phyloP scores from a whole-genome alignment of 139 green algal genomes.

The Micromonas pusilla region DNA sequence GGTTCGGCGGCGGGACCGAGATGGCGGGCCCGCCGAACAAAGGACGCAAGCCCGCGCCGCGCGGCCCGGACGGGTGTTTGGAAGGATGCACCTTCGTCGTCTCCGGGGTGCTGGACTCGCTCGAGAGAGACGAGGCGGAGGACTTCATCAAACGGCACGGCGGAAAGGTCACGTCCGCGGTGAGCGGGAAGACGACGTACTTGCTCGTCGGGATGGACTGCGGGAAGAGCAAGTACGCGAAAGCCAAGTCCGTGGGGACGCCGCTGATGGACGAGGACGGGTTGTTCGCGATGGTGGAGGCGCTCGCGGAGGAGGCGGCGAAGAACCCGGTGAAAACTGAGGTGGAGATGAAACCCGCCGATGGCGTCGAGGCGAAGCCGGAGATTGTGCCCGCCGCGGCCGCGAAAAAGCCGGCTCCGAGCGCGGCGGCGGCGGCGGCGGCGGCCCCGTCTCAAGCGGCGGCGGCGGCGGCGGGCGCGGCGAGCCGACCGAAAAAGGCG shows the following conservation, averaged over 20 bases:
- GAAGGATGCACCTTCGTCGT: conserved; percentile 85
- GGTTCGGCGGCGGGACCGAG: background rate
- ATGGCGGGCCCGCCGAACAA: background rate
- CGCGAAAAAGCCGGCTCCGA: background rate
- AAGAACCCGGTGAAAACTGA: background rate
- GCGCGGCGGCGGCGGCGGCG: background rate
- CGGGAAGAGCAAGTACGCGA: conserved; percentile 10
- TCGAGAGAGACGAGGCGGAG: conserved; percentile 65
- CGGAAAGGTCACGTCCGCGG: conserved; percentile 56
- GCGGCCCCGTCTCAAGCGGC: no score
- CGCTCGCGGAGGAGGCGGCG: background rate
- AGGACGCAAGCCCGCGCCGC: background rate
- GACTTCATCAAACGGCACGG: conserved; percentile 80
- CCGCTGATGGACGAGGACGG: conserved; percentile 64
- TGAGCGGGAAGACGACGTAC: conserved; percentile 82
- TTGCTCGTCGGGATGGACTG: conserved; percentile 19
- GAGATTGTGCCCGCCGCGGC: background rate
- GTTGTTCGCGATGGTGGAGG: conserved; percentile 47
- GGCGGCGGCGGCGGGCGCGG: no score
- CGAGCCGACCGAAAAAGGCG: background rate
- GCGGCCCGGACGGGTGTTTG: conserved; percentile 77
- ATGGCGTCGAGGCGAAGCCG: no score
- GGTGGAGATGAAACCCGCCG: no score
- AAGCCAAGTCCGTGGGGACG: conserved; percentile 29
- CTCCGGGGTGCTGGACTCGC: conserved; percentile 47